phyloP scores from a whole-genome alignment of 352 stramenopile genomes.

The Phytophthora pinifolia region DNA sequence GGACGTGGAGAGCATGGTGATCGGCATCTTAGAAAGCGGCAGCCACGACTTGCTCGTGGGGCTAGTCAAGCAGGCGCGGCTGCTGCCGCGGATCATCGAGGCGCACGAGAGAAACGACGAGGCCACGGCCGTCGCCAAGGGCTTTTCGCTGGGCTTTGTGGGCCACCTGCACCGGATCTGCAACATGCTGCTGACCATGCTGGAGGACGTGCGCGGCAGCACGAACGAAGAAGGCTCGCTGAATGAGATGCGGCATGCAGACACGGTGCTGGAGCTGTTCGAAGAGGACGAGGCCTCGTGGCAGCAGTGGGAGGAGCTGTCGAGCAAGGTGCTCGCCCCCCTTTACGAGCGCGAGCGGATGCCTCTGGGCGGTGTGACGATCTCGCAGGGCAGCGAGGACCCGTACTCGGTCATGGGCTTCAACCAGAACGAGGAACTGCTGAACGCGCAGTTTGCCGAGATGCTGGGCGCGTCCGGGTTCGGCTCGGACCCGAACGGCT shows the following conservation, averaged over 20 bases:
- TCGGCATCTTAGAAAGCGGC: constrained; percentile 81
- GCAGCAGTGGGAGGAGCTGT: constrained; percentile 81
- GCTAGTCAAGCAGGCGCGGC: constrained; percentile 73
- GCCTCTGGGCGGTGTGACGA: constrained; percentile 66
- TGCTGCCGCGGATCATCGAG: constrained; percentile 75
- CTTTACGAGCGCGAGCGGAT: constrained; percentile 81
- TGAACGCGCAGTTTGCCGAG: constrained; percentile 84
- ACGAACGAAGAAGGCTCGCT: constrained; percentile 60
- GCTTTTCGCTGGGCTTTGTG: constrained; percentile 78
- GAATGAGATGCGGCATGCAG: constrained; percentile 86
- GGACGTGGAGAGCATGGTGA: constrained; percentile 85
- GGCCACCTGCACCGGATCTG: constrained; percentile 84
- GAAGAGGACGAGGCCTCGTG: constrained; percentile 75
- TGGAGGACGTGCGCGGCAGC: constrained; percentile 71
- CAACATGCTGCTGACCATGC: constrained; percentile 84
- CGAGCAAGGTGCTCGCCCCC: constrained; percentile 60
- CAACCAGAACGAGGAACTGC: constrained; percentile 66
- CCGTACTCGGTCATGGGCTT: constrained; percentile 78
- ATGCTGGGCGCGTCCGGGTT: constrained; percentile 79
- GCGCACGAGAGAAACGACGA: constrained; percentile 80
- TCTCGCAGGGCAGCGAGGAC: constrained; percentile 59
- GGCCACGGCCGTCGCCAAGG: constrained; percentile 51
- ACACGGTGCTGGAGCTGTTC: constrained; percentile 79
- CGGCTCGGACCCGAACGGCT: constrained; percentile 46
- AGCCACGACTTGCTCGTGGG: constrained; percentile 69